Percentiles rank a stretch among this genome's conserved stretches.
These are phyloP conservation scores for Globisporangium perplexum DNA, from an alignment of 352 stramenopile genomes.

Conservation along the genomic window DNA sequence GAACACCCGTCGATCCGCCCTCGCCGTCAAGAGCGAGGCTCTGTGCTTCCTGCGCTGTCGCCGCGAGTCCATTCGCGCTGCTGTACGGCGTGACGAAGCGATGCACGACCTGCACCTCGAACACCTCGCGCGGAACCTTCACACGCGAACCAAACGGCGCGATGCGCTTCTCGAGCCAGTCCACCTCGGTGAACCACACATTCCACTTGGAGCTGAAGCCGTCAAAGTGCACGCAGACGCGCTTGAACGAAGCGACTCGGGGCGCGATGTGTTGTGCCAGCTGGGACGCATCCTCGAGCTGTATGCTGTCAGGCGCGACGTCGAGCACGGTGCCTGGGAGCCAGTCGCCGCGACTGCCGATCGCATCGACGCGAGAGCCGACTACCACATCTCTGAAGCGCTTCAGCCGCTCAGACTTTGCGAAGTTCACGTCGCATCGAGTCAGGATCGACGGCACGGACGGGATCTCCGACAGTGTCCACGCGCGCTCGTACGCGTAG, in stretches of 20 bases:
- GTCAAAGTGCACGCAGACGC: constrained; percentile 66
- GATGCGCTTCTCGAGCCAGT: constrained; percentile 55
- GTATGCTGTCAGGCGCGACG: constrained; percentile 9
- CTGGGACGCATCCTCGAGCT: not conserved
- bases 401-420: constrained; percentile 7
- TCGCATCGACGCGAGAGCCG: constrained; percentile 50
- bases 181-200: constrained; percentile 53
- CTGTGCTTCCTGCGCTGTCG: not conserved
- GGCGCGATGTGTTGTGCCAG: not conserved
- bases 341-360: constrained; percentile 54
- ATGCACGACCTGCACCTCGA: constrained; percentile 77
- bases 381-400: constrained; percentile 43
- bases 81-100: constrained; percentile 24
- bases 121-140: constrained; percentile 46
- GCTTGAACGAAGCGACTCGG: constrained; percentile 7
- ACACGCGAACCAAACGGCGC: constrained; percentile 33
- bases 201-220: constrained; percentile 66
- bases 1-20: constrained; percentile 7
- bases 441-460: constrained; percentile 22
- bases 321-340: constrained; percentile 55
- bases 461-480: constrained; percentile 56
- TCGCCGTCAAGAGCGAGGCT: not conserved
- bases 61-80: not conserved
- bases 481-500: constrained; percentile 64
- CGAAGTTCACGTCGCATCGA: constrained; percentile 10